A percentile compares a stretch with the other conserved stretches of the same genome.
Conservation (phyloP, 1,139 yeast genomes). For the Geotrichum klebahnii region DNA sequence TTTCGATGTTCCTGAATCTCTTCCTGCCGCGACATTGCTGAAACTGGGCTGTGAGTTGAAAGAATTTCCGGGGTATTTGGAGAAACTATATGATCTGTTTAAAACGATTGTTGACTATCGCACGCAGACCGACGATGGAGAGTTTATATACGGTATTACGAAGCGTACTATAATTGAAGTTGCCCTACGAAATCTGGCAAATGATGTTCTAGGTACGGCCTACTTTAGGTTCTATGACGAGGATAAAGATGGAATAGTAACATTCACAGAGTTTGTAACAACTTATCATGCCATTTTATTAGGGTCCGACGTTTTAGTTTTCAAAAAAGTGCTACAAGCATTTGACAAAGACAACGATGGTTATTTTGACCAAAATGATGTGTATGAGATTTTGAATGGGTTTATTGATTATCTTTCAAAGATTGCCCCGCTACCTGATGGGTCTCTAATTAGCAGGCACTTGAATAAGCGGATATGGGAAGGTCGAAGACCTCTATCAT, state of each 20-base stretch:
- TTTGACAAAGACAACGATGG: constrained; percentile 24
- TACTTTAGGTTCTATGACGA: constrained; percentile 27
- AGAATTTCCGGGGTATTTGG: constrained; percentile 1
- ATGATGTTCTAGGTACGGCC: constrained; percentile 22
- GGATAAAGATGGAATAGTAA: constrained; percentile 30
- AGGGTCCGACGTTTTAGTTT: neutral
- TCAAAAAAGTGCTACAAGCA: constrained; percentile 16
- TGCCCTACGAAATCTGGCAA: constrained; percentile 21
- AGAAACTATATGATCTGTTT: constrained; percentile 12
- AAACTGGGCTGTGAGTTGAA: neutral
- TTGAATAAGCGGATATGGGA: constrained; percentile 10
- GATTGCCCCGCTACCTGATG: neutral
- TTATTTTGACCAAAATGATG: constrained; percentile 14
- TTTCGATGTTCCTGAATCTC: constrained; percentile 20
- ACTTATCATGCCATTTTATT: constrained; percentile 3
- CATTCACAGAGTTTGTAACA: constrained; percentile 28
- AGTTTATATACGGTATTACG: constrained; percentile 25
- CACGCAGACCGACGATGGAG: neutral
- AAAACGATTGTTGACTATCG: constrained; percentile 5
- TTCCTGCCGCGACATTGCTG: constrained; percentile 13
- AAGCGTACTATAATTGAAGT: constrained; percentile 22
- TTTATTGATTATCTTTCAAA: neutral
- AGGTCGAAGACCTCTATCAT: constrained; percentile 9
- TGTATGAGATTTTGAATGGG: constrained; percentile 11
- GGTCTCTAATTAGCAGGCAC: neutral